Base-by-base conservation (phyloP, 305 asterid species). In the Rubia balearica region DNA sequence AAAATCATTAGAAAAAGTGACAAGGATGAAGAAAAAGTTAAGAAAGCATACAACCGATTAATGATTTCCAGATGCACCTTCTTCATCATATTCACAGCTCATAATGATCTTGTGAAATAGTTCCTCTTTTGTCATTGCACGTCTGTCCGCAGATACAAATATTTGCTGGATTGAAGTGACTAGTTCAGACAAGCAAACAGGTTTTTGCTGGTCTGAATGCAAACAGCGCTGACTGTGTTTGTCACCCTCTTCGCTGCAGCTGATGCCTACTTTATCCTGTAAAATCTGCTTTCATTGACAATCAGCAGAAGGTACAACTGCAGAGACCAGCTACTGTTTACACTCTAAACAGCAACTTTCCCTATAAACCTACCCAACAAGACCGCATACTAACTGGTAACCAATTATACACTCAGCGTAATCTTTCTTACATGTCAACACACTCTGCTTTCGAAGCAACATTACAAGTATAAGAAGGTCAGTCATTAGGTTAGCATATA, bases 101-200 rank as follows among this genome's bases (percentile, higher is more conserved):
- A 86, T 82, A 49, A 85, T 79, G 72, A 90, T 86, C 86, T 92
- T 92, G 77, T 87, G 96, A 86, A 88, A 74, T 64, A 92, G 98
- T 76, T 92, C 96, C 75, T 85, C 93, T 85, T 88, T 92, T 8
- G 98, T 92, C 65, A 92, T 85, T 14, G 96, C 84, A 74, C 78
- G 68, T 48, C 85, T 81, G 76, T 86, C 84, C 70, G 75, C 85
- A 65, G 91, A 87, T 73, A 74, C 81, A 74, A 92, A 90, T 82
- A 90, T 81, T 63, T 66, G 80, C 75, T 90, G 86, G 80, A 90
- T 84, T 77, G 85, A 76, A 80, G 75, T 75, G 69, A 84, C 90
- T 65, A 90, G 85, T 64, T 80, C 83, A 13, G 95, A 79, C 78
- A 85, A 72, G 75, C 83, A 33, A 75, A 79, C 73, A 55, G 89